Percentiles rank a stretch among this genome's conserved stretches.
Conservation (phyloP, 441 rosid species). For the Euphorbia schlechtendalii region DNA sequence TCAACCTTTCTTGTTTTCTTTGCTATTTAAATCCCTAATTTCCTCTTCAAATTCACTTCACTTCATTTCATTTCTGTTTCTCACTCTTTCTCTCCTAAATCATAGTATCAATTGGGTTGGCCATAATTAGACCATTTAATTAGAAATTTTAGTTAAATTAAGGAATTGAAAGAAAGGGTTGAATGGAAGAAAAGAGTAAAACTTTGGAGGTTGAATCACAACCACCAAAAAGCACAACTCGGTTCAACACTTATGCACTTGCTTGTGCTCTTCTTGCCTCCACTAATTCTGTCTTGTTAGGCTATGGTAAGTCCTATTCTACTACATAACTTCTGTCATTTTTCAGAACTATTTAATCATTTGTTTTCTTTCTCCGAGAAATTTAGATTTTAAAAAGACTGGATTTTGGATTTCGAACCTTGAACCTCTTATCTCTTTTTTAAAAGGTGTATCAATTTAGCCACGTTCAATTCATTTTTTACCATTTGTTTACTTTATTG, state of each 20-base stretch:
- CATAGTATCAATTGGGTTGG: not conserved
- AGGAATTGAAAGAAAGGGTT: not conserved
- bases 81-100: not conserved
- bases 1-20: not conserved
- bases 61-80: not conserved
- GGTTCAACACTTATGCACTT: slow-evolving; percentile 34
- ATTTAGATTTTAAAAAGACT: too few species aligned
- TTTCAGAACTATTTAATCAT: too few species aligned
- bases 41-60: not conserved
- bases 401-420: too few species aligned
- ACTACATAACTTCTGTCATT: not conserved
- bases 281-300: slow-evolving; percentile 43
- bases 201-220: slow-evolving; percentile 11
- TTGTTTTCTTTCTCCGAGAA: too few species aligned
- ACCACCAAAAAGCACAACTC: not conserved
- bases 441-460: too few species aligned
- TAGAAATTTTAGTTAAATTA: too few species aligned
- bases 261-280: slow-evolving; percentile 50
- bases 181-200: not conserved
- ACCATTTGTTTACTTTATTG: too few species aligned
- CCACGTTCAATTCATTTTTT: too few species aligned
- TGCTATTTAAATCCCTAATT: not conserved
- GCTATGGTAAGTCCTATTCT: slow-evolving; percentile 39
- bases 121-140: too few species aligned
- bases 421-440: too few species aligned